These are phyloP conservation scores for Mortierella sp. DNA, from an alignment of 371 early-diverging fungal species.

Conservation along the genomic window DNA sequence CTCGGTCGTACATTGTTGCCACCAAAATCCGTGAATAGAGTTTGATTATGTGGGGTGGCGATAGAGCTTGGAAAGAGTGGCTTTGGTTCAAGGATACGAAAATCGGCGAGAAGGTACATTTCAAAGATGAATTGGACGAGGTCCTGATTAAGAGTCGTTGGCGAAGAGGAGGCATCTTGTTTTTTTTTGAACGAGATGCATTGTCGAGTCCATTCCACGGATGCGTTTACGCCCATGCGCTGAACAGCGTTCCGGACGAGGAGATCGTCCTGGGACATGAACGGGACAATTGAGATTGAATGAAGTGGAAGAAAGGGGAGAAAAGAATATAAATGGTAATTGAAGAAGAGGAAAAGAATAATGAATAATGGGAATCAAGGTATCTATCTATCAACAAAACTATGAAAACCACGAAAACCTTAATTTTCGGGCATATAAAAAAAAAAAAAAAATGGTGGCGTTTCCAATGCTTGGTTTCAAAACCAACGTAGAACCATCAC, in stretches of 20 bases:
- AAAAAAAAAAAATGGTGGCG: slow-evolving; percentile 4
- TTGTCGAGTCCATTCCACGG: slow-evolving; percentile 50
- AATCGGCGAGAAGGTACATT: slow-evolving; percentile 53
- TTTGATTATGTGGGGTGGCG: slow-evolving; percentile 38
- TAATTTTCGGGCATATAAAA: neutral
- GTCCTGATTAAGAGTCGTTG: slow-evolving; percentile 6
- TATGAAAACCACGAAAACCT: neutral
- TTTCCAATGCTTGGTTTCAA: neutral
- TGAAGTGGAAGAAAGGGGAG: neutral
- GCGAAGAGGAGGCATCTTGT: slow-evolving; percentile 10
- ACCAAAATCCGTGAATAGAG: slow-evolving; percentile 17
- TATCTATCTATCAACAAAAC: neutral
- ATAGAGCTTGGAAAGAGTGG: slow-evolving; percentile 30
- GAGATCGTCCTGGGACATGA: slow-evolving; percentile 46
- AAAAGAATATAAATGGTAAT: neutral
- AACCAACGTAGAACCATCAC: neutral
- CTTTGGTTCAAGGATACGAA: slow-evolving; percentile 38
- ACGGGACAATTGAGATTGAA: neutral
- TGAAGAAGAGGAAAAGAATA: neutral
- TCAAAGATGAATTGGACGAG: slow-evolving; percentile 32
- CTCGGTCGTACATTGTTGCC: neutral
- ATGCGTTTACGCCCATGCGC: slow-evolving; percentile 46
- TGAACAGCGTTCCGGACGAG: slow-evolving; percentile 46
- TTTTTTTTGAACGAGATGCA: slow-evolving; percentile 32
- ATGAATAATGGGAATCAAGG: too few relatives aligned